Conservation (phyloP, 2,329 filamentous ascomycete species). For the Penicillium sp. region DNA sequence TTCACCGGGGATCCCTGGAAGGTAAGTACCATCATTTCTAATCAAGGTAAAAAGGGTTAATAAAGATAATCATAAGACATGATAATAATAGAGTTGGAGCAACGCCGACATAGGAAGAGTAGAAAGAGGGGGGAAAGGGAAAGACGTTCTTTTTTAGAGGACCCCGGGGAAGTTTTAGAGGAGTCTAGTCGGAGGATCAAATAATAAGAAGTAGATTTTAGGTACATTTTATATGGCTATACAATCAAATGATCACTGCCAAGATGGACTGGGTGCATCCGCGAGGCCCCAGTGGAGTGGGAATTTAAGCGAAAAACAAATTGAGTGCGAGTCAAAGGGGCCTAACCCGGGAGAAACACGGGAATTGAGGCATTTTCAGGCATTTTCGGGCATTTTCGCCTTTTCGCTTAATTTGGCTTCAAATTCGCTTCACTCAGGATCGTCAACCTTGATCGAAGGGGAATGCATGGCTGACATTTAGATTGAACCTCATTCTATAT, state of each 20-base stretch:
- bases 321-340: conserved; percentile 38
- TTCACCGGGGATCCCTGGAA: conserved; percentile 7
- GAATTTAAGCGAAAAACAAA: conserved; percentile 19
- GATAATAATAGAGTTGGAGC: background rate
- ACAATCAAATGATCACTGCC: conserved; percentile 1
- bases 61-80: too few species aligned
- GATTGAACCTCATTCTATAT: background rate
- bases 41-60: background rate
- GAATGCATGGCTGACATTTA: background rate
- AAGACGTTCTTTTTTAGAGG: conserved; percentile 6
- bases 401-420: conserved; percentile 11
- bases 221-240: conserved; percentile 22
- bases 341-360: conserved; percentile 12
- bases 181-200: background rate
- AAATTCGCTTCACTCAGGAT: conserved; percentile 12
- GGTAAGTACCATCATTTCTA: conserved; percentile 2
- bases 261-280: conserved; percentile 32
- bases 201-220: background rate
- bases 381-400: conserved; percentile 1
- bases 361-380: conserved; percentile 2
- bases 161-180: conserved; percentile 6
- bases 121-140: background rate
- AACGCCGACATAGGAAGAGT: conserved; percentile 7
- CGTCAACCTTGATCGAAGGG: conserved; percentile 1
- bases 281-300: conserved; percentile 26